Conservation (phyloP, 352 stramenopile genomes). For the Pythium dissotocum region DNA sequence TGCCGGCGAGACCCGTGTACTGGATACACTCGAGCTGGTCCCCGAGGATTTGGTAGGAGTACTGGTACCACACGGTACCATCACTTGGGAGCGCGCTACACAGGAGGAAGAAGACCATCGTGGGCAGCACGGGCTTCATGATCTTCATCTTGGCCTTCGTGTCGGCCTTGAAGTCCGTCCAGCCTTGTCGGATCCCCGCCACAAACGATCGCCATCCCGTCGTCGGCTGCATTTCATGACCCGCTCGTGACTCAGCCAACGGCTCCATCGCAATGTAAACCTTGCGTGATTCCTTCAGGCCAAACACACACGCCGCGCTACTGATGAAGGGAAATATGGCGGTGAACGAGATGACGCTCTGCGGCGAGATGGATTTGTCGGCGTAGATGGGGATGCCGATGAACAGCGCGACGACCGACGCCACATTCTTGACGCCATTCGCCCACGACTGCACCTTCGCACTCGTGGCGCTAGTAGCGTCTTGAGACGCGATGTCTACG, state of each 20-base stretch:
- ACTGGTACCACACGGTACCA: slow-evolving; percentile 81
- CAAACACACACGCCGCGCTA: slow-evolving; percentile 48
- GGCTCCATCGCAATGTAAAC: background rate
- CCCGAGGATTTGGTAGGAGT: slow-evolving; percentile 63
- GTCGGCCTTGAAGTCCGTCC: slow-evolving; percentile 53
- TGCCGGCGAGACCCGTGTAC: slow-evolving; percentile 66
- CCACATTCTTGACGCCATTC: slow-evolving; percentile 67
- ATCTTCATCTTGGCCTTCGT: slow-evolving; percentile 43
- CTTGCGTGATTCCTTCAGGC: slow-evolving; percentile 44
- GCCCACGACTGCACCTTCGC: slow-evolving; percentile 66
- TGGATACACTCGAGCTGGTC: slow-evolving; percentile 69
- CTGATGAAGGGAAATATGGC: slow-evolving; percentile 53
- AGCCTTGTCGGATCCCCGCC: slow-evolving; percentile 18
- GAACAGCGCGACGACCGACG: slow-evolving; percentile 61
- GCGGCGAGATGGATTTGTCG: slow-evolving; percentile 48
- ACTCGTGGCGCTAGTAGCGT: slow-evolving; percentile 58
- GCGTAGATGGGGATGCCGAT: slow-evolving; percentile 69
- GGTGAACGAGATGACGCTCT: slow-evolving; percentile 66
- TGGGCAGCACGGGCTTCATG: slow-evolving; percentile 56
- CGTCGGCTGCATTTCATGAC: background rate
- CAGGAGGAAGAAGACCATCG: slow-evolving; percentile 84
- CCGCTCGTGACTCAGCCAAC: background rate
- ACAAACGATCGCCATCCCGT: slow-evolving; percentile 8
- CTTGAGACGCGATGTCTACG: slow-evolving; percentile 57
- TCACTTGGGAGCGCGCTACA: slow-evolving; percentile 69